Conservation (phyloP, 1,284 basidiomycete genomes). For the Boletus semigastroideus region DNA sequence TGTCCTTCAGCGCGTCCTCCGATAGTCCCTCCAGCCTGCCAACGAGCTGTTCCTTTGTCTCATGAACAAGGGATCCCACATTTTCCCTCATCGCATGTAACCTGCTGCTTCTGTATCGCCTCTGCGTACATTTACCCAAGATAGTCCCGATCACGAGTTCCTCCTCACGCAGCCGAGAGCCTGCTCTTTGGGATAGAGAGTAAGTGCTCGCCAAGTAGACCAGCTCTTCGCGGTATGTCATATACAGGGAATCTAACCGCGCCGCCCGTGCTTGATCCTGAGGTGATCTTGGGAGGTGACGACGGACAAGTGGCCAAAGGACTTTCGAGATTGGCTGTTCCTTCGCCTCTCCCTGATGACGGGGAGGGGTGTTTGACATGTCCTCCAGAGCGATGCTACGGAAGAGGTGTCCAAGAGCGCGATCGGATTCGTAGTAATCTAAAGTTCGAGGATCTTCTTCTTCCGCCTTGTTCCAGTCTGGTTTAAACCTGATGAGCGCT, state of each 20-base stretch:
- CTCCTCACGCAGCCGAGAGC: conserved; percentile 60
- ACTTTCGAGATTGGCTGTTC: conserved; percentile 50
- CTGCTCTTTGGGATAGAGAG: conserved; percentile 58
- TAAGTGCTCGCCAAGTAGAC: conserved; percentile 69
- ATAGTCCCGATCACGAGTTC: conserved; percentile 76
- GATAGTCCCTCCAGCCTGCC: conserved; percentile 27
- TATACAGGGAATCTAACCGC: conserved; percentile 44
- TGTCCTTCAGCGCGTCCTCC: conserved; percentile 38
- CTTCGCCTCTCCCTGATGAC: conserved; percentile 26
- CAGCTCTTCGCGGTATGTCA: conserved; percentile 61
- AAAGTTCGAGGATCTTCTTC: conserved; percentile 52
- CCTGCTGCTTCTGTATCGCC: conserved; percentile 57
- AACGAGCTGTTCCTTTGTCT: conserved; percentile 48
- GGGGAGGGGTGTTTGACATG: conserved; percentile 28
- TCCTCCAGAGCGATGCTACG: conserved; percentile 56
- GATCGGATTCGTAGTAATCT: conserved; percentile 68
- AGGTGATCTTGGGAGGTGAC: conserved; percentile 34
- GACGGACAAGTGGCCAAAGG: conserved; percentile 42
- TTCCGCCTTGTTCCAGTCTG: conserved; percentile 76
- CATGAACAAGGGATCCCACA: conserved; percentile 50
- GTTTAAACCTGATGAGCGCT: conserved; percentile 61
- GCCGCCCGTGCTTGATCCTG: conserved; percentile 30
- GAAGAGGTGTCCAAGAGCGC: conserved; percentile 68
- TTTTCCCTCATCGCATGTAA: conserved; percentile 65
- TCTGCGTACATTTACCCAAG: conserved; percentile 61